Evolutionary conservation across 257 asterid genomes (phyloP).

Genomic region (Prunella vulgaris): DNA sequence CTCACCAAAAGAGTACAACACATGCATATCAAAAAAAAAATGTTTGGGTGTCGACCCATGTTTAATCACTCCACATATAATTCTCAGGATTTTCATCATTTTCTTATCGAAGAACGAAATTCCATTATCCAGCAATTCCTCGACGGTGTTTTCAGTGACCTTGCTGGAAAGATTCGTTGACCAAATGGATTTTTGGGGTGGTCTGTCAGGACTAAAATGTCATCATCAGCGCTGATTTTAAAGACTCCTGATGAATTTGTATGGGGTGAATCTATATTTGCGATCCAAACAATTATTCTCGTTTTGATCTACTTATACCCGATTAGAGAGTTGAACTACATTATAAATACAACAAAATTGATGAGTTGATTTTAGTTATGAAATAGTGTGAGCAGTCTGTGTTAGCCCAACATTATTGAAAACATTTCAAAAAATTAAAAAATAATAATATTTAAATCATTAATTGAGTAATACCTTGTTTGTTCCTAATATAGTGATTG

Average conservation of each 20-base stretch:
- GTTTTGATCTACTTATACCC: slow-evolving; percentile 49
- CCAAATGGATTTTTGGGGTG: slow-evolving; percentile 40
- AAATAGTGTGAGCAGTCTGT: too few species aligned
- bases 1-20: too few species aligned
- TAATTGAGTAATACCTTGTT: too few species aligned
- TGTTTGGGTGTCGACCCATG: too few species aligned
- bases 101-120: slow-evolving; percentile 44
- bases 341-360: too few species aligned
- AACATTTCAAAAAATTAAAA: too few species aligned
- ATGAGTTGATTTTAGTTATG: too few species aligned
- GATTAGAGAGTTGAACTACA: too few species aligned
- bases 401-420: too few species aligned
- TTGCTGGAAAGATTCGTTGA: slow-evolving; percentile 37
- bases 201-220: slow-evolving; percentile 40
- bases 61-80: slow-evolving; percentile 60
- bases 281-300: slow-evolving; percentile 70
- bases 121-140: slow-evolving; percentile 53
- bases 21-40: too few species aligned
- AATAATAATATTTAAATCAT: too few species aligned
- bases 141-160: slow-evolving; percentile 26
- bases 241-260: slow-evolving; percentile 44
- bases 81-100: slow-evolving; percentile 24
- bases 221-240: slow-evolving; percentile 40
- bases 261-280: slow-evolving; percentile 68
- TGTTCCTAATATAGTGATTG: too few species aligned